Evolutionary conservation across 768 basidiomycete genomes (phyloP).

Genomic region (Mycena leptocephala): DNA sequence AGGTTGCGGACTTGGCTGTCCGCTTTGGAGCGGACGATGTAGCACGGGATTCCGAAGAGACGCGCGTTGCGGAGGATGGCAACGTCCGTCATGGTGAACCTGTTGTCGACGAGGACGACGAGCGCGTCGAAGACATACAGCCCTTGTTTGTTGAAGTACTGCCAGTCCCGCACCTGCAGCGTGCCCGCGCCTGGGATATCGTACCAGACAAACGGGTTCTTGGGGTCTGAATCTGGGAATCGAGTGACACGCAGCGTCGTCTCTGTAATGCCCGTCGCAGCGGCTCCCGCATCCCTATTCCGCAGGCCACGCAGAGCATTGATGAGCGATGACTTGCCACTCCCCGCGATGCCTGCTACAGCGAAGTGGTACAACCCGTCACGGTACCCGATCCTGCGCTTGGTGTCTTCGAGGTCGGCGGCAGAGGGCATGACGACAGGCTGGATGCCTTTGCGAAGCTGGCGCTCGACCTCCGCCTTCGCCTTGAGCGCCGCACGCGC

Average conservation of each 20-base stretch:
- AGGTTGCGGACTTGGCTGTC: conserved; percentile 33
- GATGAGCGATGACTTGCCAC: too few species aligned
- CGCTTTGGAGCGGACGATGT: conserved; percentile 55
- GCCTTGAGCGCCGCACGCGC: too few species aligned
- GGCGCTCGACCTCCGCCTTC: too few species aligned
- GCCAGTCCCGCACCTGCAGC: conserved; percentile 46
- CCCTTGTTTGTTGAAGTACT: conserved; percentile 55
- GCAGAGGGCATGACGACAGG: too few species aligned
- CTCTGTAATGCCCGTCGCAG: conserved; percentile 45
- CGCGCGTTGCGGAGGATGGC: conserved; percentile 50
- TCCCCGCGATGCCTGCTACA: too few species aligned
- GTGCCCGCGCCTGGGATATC: conserved; percentile 56
- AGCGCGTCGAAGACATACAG: conserved; percentile 55
- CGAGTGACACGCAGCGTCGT: conserved; percentile 43
- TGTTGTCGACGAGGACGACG: conserved; percentile 49
- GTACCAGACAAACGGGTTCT: conserved; percentile 38
- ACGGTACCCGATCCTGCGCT: too few species aligned
- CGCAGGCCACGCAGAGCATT: too few species aligned
- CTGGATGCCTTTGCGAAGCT: too few species aligned
- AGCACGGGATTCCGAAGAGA: conserved; percentile 49
- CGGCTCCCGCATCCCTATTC: conserved; percentile 39
- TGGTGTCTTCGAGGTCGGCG: too few species aligned
- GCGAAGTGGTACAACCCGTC: too few species aligned
- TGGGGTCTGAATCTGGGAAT: conserved; percentile 43
- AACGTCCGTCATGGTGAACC: too few species aligned